phyloP scores from a whole-genome alignment of 352 stramenopile species.

The Phytophthora macrochlamydospora region DNA sequence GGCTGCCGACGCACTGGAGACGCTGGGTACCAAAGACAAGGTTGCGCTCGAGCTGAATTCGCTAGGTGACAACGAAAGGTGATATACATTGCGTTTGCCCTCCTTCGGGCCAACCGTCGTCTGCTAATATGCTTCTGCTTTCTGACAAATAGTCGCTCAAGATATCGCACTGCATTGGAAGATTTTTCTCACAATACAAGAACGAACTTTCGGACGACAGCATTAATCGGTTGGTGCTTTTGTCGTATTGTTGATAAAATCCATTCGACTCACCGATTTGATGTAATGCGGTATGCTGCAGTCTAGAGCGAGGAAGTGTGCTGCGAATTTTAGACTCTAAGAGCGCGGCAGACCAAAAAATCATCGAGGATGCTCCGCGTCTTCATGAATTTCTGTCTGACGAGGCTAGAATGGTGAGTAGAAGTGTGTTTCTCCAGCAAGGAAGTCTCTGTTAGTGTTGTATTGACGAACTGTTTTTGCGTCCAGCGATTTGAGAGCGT shows the following conservation, averaged over 20 bases:
- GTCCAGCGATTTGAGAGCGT: conserved; percentile 73
- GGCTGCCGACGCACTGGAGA: conserved; percentile 61
- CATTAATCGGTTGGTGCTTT: conserved; percentile 54
- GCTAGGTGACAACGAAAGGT: conserved; percentile 82
- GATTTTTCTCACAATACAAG: conserved; percentile 69
- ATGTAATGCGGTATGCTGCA: conserved; percentile 15
- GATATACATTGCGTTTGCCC: neutral
- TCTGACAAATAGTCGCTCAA: conserved; percentile 46
- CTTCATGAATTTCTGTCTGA: conserved; percentile 70
- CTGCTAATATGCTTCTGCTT: neutral
- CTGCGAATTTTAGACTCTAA: conserved; percentile 90
- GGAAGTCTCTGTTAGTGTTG: no score
- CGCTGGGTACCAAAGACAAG: conserved; percentile 64
- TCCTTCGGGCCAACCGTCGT: neutral
- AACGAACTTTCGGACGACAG: conserved; percentile 76
- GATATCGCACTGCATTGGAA: conserved; percentile 72
- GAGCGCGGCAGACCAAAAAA: conserved; percentile 64
- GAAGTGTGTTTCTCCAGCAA: no score
- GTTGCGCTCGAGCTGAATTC: conserved; percentile 81
- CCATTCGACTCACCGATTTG: neutral
- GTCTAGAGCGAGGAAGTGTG: conserved; percentile 81
- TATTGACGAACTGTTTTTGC: neutral
- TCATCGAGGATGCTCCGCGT: conserved; percentile 70
- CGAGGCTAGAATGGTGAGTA: conserved; percentile 50
- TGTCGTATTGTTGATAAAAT: neutral